phyloP scores from a whole-genome alignment of 176 grass and related monocot species.

The Paspalum notatum region DNA sequence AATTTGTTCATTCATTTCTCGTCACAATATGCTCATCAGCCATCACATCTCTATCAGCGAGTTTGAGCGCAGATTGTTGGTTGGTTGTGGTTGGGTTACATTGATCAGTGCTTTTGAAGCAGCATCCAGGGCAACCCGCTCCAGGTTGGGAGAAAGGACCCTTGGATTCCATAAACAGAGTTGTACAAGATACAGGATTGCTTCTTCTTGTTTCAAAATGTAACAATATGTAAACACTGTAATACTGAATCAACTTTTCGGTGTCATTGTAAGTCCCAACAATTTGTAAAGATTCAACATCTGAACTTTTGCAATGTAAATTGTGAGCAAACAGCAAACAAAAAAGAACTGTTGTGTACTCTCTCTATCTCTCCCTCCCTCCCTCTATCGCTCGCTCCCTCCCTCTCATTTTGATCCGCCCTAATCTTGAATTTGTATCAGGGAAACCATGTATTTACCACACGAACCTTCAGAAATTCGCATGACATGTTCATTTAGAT shows the following conservation, averaged over 20 bases:
- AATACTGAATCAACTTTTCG: not conserved
- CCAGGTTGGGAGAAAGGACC: not conserved
- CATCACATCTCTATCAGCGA: not conserved
- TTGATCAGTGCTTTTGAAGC: conserved; percentile 4
- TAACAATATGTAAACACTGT: conserved; percentile 36
- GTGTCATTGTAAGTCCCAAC: conserved; percentile 22
- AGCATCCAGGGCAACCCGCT: not conserved
- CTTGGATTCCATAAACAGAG: conserved; percentile 2
- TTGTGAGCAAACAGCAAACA: conserved; percentile 1
- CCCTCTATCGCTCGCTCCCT: too few species aligned
- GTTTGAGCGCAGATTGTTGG: not conserved
- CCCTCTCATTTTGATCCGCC: not conserved
- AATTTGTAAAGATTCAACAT: conserved; percentile 12
- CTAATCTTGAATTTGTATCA: not conserved
- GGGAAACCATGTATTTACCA: not conserved
- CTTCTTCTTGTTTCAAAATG: conserved; percentile 5
- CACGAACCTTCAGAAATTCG: not conserved
- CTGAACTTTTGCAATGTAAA: not conserved
- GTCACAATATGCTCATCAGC: conserved; percentile 6
- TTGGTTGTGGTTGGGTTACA: not conserved
- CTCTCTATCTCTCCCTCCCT: too few species aligned
- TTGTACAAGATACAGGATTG: conserved; percentile 13
- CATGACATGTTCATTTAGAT: not conserved
- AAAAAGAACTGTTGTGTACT: not conserved
- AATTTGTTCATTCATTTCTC: conserved; percentile 45